Base-by-base conservation (phyloP, 2,329 filamentous ascomycete genomes). In the Ceratocystis diversiconidia region DNA sequence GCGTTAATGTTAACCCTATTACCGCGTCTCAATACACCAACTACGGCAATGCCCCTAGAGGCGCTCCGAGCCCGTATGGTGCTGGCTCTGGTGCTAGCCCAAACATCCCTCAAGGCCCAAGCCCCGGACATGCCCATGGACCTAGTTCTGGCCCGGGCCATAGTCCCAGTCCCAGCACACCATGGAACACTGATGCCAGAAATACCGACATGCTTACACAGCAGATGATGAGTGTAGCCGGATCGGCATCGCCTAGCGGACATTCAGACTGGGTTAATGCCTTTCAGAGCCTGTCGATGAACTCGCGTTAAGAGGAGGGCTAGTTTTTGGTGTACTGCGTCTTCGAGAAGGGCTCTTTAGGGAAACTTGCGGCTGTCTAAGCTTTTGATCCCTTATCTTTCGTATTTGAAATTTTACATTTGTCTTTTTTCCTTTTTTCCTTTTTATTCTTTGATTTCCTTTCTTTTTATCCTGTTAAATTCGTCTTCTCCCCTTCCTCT, bases 231-330 rank as follows among this genome's bases (percentile, higher is more conserved):
- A 44, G 36, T 5, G 25, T 43, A 41, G 52, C 43, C 2, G 55
- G 62, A 1, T 30, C 65, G 60, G 46, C 65, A 63, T 48, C 44
- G 36, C 25, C 32, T 66, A 72, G 74, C 62, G 73, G 74, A 36
- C 79, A 79, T 71, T 77, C 79, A 61, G 85, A 88, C 62, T 89
- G 86, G 85, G 75, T 80, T 30, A 76, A 77, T 64, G 75, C 80
- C 5, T 89, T 90, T 73, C 87, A 90, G 73, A 83, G 87, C 8
- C 76, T 91, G 19, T 91, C 88, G 1, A 80, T 91, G 69, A 88
- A 88, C 71, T 82, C 83, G 69, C 80, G 81, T 68, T 83, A 72
- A 76, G 68, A 59, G 36, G 10, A 41, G 36, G 36, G 36, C 36
- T 41, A 15, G 36, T 4, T 41, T 41, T 41, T 41, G 10, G 30